A percentile compares a stretch with the other conserved stretches of the same genome.
Conservation (phyloP, 192 early-diverging fungal species). For the Glomus cerebriforme region DNA sequence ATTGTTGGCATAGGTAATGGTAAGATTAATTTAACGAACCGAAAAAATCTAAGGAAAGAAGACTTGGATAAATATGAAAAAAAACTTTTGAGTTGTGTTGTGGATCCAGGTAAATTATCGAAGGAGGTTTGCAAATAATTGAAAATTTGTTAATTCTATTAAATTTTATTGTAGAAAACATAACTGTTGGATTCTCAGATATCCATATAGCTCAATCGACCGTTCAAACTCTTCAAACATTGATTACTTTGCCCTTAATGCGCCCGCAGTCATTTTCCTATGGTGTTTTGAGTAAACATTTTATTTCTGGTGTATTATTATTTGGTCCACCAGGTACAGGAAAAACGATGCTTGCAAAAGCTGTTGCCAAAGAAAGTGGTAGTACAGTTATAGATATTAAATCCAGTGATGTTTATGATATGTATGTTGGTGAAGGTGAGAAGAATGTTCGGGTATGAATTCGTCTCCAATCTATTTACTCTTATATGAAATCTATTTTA, state of each 20-base stretch:
- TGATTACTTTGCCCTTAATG: conserved; percentile 76
- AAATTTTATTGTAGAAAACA: conserved; percentile 41
- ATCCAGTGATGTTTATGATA: conserved; percentile 78
- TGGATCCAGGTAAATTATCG: conserved; percentile 65
- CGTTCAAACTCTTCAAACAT: conserved; percentile 83
- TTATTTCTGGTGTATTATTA: conserved; percentile 75
- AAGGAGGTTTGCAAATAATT: not conserved
- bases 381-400: conserved; percentile 77
- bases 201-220: conserved; percentile 76
- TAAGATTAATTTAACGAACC: conserved; percentile 27
- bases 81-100: conserved; percentile 74
- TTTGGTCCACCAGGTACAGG: conserved; percentile 89
- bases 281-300: conserved; percentile 67
- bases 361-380: conserved; percentile 81
- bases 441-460: conserved; percentile 76
- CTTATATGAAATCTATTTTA: not conserved
- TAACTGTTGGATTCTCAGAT: conserved; percentile 66
- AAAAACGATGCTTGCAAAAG: conserved; percentile 85
- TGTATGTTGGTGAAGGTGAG: conserved; percentile 96
- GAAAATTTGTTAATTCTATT: conserved; percentile 8
- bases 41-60: conserved; percentile 38
- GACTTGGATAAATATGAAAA: conserved; percentile 71
- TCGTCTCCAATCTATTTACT: not conserved
- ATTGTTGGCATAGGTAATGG: conserved; percentile 45
- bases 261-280: conserved; percentile 77